Base-by-base conservation (phyloP, 2,329 filamentous ascomycete genomes). In the Aureobasidium sp. region DNA sequence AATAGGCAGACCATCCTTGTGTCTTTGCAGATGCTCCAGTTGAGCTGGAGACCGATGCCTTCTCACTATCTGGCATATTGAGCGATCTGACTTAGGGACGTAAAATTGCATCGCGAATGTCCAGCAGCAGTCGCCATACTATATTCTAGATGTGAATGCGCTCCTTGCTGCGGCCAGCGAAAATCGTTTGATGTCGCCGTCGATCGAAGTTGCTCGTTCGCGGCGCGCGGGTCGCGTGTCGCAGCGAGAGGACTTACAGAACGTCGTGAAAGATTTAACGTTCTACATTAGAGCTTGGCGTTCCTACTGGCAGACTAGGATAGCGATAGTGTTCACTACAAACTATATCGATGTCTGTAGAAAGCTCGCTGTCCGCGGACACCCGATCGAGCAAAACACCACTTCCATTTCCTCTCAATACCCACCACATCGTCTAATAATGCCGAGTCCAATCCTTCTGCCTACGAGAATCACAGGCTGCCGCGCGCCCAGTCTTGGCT, bases 311-410 rank as follows among this genome's bases (percentile, higher is more conserved):
- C 42, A 6, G 12, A 11, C 12, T 6, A 19, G 3, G 1, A 4
- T 8, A 24, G 22, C 19, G 5, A 1, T 5, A 8, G 22, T 22
- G 31, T 27, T 27, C 22, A 40, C 17, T 53, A 40, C 6, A 1
- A 7, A n/a, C 12, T 27, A 14, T 2, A 8, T 27, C 22, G 6
- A 27, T 15, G 44, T 29, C 12, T n/a, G 14, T 9, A 47, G 24
- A 17, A 27, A 15, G 9, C 17, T 54, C 53, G 53, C 53, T 57
- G 53, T 35, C 53, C 53, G 53, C 53, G 53, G 53, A 35, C 53
- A 5, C 15, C 39, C 27, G 53, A 45, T 24, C 17, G 37, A 56
- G 17, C 52, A 56, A 19, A 19, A 7, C 44, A 8, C n/a, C 5
- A 8, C 3, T 3, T 8, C 27, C 39, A 47, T 24, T 31, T 39